Conservation (phyloP, 2,329 filamentous ascomycete species). For the Coniochaeta sp. region DNA sequence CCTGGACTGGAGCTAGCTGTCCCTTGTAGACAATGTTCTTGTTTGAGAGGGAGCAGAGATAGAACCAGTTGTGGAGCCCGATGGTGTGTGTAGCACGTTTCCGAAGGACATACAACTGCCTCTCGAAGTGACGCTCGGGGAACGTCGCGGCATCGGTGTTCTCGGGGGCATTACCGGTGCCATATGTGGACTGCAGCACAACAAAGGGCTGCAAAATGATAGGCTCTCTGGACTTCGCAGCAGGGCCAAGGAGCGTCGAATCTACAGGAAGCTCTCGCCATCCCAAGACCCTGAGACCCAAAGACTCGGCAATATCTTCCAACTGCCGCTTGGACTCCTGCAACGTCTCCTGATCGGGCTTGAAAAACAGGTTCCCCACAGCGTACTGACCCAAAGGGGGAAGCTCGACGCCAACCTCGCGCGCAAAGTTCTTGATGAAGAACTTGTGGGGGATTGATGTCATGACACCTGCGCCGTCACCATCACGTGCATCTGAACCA, state of each 20-base stretch:
- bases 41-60: constrained; percentile 92
- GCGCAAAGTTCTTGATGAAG: constrained; percentile 97
- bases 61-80: constrained; percentile 97
- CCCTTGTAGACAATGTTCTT: constrained; percentile 99
- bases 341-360: constrained; percentile 84
- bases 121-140: constrained; percentile 80
- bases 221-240: constrained; percentile 88
- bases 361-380: constrained; percentile 97
- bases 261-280: constrained; percentile 96
- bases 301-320: constrained; percentile 82
- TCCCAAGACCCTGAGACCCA: constrained; percentile 85
- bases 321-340: constrained; percentile 88
- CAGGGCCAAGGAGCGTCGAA: constrained; percentile 85
- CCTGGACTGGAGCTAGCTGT: constrained; percentile 86
- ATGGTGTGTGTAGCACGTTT: constrained; percentile 94
- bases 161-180: constrained; percentile 70
- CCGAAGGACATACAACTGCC: constrained; percentile 86
- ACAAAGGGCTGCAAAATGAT: constrained; percentile 94
- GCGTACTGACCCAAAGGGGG: constrained; percentile 90
- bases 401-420: constrained; percentile 79
- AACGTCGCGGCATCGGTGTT: constrained; percentile 71
- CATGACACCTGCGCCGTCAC: constrained; percentile 98
- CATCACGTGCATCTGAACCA: constrained; percentile 94
- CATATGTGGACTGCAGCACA: constrained; percentile 79
- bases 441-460: constrained; percentile 97